phyloP scores from a whole-genome alignment of 768 basidiomycete genomes.

The Sporobolomyces phaffii region DNA sequence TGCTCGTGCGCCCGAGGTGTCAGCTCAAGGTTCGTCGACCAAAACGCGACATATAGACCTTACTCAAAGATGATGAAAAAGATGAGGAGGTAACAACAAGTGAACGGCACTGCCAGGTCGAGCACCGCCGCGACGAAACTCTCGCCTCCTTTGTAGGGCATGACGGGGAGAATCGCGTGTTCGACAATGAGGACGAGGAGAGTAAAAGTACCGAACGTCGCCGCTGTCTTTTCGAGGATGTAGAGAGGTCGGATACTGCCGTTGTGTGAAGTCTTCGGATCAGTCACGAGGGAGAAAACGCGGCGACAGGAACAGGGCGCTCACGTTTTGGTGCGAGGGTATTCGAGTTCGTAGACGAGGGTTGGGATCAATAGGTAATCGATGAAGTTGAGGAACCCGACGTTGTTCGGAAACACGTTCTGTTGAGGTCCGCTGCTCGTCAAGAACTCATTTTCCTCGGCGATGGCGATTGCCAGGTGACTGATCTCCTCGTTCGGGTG shows the following conservation, averaged over 20 bases:
- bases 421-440: constrained; percentile 61
- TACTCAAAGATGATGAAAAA: constrained; percentile 56
- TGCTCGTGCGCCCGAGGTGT: not conserved
- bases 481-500: constrained; percentile 65
- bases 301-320: constrained; percentile 38
- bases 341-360: constrained; percentile 92
- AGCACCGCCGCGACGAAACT: constrained; percentile 70
- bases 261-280: too few species aligned
- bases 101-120: constrained; percentile 85
- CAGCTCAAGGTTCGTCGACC: not conserved
- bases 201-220: constrained; percentile 92
- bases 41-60: too few species aligned
- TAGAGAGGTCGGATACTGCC: constrained; percentile 63
- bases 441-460: constrained; percentile 70
- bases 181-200: constrained; percentile 82
- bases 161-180: constrained; percentile 81
- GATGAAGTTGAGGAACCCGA: constrained; percentile 72
- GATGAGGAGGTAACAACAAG: constrained; percentile 40
- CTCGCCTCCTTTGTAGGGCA: constrained; percentile 53
- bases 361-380: constrained; percentile 84
- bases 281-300: not conserved
- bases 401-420: constrained; percentile 76
- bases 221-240: constrained; percentile 66
- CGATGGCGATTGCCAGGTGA: constrained; percentile 65
- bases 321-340: constrained; percentile 78